Evolutionary conservation across 2,329 filamentous ascomycete genomes (phyloP).

Genomic region (Botrytis elliptica): DNA sequence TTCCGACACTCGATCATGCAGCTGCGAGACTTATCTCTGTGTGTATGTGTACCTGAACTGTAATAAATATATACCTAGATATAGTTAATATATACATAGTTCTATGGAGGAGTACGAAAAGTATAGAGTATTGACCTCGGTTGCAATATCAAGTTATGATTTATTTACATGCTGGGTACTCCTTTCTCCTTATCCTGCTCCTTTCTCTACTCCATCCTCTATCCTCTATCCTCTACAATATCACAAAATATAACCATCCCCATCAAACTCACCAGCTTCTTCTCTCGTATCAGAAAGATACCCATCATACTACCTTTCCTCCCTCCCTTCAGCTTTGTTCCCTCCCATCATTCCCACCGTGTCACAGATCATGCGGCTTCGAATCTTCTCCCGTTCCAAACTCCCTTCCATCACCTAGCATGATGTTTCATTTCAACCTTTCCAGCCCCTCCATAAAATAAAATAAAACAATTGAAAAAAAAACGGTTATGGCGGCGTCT

Average conservation of each 20-base stretch:
- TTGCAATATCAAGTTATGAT: background rate
- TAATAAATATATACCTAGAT: background rate
- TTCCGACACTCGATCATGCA: background rate
- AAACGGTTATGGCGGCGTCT: background rate
- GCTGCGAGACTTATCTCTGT: background rate
- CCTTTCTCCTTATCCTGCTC: background rate
- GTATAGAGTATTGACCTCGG: background rate
- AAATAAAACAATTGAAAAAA: background rate
- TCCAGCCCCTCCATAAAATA: background rate
- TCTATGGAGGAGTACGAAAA: background rate
- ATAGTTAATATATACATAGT: background rate
- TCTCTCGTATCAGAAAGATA: background rate
- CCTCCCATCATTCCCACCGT: background rate
- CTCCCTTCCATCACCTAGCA: background rate
- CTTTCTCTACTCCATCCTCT: background rate
- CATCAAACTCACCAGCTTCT: background rate
- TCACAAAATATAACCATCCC: background rate
- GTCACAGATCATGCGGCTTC: background rate
- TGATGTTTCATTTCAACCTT: background rate
- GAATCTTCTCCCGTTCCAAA: constrained; percentile 6
- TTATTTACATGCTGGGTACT: background rate
- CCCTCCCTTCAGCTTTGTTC: background rate
- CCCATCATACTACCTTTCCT: background rate
- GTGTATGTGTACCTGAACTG: background rate
- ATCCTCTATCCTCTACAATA: background rate